Evolutionary conservation across 768 basidiomycete species (phyloP), one percentile per base, ranked within the genome.

Genomic region (Cystobasidium tubakii): DNA sequence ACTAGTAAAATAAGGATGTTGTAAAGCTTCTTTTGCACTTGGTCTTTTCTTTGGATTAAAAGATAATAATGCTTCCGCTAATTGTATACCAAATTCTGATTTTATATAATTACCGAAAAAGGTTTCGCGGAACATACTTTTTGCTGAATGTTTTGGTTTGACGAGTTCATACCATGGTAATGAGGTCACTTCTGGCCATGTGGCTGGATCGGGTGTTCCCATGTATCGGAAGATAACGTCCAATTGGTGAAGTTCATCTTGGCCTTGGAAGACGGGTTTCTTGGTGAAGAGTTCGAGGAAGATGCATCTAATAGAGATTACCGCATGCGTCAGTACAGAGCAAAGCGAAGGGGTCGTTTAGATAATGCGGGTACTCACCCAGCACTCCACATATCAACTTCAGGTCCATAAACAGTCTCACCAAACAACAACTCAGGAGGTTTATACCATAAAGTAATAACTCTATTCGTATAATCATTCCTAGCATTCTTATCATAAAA

Each of bases 341-440:
- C n/a, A 13, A 53, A 29, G 44, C 39, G 13, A 29, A 29, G 57
- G 4, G 27, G 23, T 6, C 12, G 19, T n/a, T 13, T 23, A 19
- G 19, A 31, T 6, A 17, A 3, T 3, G 75, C 60, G 62, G 53
- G 75, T 36, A 82, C 85, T 77, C 82, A 95, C 92, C 96, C 96
- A 50, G 96, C 96, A 81, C 92, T 95, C 96, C 96, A 99, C 89
- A 98, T 96, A 79, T 99, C 96, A 27, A 99, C 95, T 79, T 95
- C 94, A 4, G 93, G 89, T 1, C 92, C 94, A 82, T 99, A 99
- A 15, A 92, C 87, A 0, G 96, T 99, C 34, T 93, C 91, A 33
- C 96, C 96, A 78, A 97, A 88, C 46, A 99, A 82, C 25, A 99
- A 84, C 79, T 99, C 96, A 12, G 95, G 96, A 3, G 93, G 91